Base-by-base conservation (phyloP, 2,329 filamentous ascomycete genomes). In the Nannizziopsis arthrosporioides region DNA sequence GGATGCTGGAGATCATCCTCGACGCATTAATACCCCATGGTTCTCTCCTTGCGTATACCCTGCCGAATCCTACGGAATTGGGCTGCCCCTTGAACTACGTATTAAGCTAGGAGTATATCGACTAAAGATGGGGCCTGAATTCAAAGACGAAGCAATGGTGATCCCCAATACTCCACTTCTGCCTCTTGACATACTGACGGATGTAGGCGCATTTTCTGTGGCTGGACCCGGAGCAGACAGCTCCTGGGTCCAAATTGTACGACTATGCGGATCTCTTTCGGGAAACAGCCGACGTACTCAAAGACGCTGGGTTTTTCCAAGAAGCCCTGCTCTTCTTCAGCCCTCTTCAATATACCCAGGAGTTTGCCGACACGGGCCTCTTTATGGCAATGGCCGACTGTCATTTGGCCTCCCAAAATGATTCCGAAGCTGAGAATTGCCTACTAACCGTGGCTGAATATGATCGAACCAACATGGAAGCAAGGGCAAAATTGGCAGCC, bases 51-150 rank as follows among this genome's bases (percentile, higher is more conserved):
- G 68, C 2, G 66, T 65, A 39, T 78, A 78, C 60, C 69, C 74
- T 1, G 59, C 67, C 3, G 70, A 73, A 5, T 69, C 74, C 0
- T 94, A 94, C 62, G 88, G 86, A 0, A 64, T 74, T 35, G 79
- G 81, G 1, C 70, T 95, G 35, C 90, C 89, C 0, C 64, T 89
- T 4, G 88, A 95, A 55, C 71, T 98, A 37, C 81, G 90, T 15
- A 77, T 86, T 27, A 92, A 90, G 60, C 70, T 98, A 53, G 90
- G 85, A 2, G 70, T 90, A 3, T 90, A 87, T 61, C 80, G 92
- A n/a, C 68, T 94, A 32, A 81, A 79, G 48, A 70, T 86, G 51
- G 80, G 78, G 0, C 69, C 82, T 19, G 69, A 77, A 12, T 61
- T 76, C 52, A 65, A 73, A 17, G 69, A 78, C 11, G 90, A 96